These are phyloP conservation scores for Przewalskia tangutica DNA, from an alignment of 257 asterid species.

Conservation along the genomic window DNA sequence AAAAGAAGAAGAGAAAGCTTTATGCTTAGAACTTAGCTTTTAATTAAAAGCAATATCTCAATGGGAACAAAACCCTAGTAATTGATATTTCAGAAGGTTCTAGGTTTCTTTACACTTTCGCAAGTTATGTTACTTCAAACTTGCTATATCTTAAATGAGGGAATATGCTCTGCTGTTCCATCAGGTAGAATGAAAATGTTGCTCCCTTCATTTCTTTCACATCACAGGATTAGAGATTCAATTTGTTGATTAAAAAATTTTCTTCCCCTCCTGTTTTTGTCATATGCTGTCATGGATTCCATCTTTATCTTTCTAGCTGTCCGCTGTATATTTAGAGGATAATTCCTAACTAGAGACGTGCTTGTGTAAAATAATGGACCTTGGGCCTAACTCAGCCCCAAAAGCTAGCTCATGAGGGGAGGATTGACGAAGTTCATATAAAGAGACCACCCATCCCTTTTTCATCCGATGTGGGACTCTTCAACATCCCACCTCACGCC, in stretches of 20 bases:
- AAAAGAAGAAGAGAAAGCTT: too few relatives aligned
- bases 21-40: background rate
- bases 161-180: background rate
- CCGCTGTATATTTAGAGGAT: background rate
- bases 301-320: background rate
- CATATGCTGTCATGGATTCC: background rate
- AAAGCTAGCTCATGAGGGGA: too few relatives aligned
- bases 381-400: too few relatives aligned
- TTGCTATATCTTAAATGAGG: background rate
- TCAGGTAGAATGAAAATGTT: background rate
- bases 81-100: slow-evolving; percentile 3
- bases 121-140: background rate
- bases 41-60: background rate
- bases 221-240: background rate
- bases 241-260: background rate
- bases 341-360: background rate
- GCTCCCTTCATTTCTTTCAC: background rate
- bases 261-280: background rate
- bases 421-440: too few relatives aligned
- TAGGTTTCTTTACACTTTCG: background rate
- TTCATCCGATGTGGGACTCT: too few relatives aligned
- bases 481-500: too few relatives aligned
- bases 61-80: background rate
- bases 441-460: too few relatives aligned
- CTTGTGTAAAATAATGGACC: too few relatives aligned